Evolutionary conservation across 2,329 filamentous ascomycete genomes (phyloP), one percentile per base, ranked within the genome.

Genomic region (Fusarium secorum): DNA sequence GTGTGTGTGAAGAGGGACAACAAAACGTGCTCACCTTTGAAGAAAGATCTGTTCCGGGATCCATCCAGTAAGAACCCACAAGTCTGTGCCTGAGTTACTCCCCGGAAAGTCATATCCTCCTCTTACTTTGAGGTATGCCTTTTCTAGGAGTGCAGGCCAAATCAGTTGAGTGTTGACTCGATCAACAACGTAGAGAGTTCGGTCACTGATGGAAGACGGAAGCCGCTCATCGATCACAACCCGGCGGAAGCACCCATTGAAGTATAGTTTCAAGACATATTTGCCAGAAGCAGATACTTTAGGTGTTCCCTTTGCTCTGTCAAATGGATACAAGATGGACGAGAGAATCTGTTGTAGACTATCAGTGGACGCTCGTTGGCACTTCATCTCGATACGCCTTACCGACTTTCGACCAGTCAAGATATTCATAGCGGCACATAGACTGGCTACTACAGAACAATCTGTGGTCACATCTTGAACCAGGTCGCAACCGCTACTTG

Each of bases 61-160:
- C 96, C 96, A 99, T 33, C 96, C 95, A 0, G 93, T 97, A 59
- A 99, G 82, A 3, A 97, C 91, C 89, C 93, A 97, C 7, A 99
- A 83, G 80, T 99, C 96, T 5, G 95, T 98, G 15, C 94, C 95
- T 2, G 95, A 98, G 79, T 98, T 98, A 77, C 96, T 98, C 11
- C 96, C 96, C 0, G 96, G 95, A 72, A 99, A 99, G 77, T 99
- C 95, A 79, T 99, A 99, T 36, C 96, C 96, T 32, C 96, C 96
- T 60, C 95, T 89, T 15, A 98, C 89, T 83, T 98, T 99, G 3
- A 99, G 84, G 74, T 99, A 99, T 1, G 96, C 96, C 78, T 99
- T 99, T 79, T 99, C 96, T 20, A 98, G 84, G 8, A 99, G 85
- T 4, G 95, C 94, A 10, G 96, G 96, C 94, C 95, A 98, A 18